Conservation (phyloP, 192 early-diverging fungal species). For the Coemansia sp. region DNA sequence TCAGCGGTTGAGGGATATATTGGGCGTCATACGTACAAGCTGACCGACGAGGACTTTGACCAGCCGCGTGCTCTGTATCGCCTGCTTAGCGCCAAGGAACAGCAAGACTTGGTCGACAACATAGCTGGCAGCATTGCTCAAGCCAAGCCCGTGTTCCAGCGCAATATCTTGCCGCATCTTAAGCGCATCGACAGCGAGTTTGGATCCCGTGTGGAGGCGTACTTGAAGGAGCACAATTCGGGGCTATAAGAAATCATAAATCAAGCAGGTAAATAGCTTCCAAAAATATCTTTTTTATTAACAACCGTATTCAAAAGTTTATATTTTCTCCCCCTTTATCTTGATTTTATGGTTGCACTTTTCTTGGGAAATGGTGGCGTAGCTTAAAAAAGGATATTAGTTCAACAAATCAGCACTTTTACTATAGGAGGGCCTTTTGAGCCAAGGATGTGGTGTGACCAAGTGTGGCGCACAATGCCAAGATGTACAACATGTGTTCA, state of each 20-base stretch:
- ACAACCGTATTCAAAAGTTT: too few relatives aligned
- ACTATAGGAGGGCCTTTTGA: background rate
- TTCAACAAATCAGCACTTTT: background rate
- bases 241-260: background rate
- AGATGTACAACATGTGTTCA: background rate
- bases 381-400: background rate
- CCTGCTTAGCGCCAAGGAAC: slow-evolving; percentile 26
- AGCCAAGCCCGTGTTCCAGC: slow-evolving; percentile 58
- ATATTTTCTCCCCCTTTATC: too few relatives aligned
- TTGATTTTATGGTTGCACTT: too few relatives aligned
- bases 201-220: slow-evolving; percentile 54
- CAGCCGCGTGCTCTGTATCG: slow-evolving; percentile 61
- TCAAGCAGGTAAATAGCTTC: background rate
- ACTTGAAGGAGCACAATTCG: background rate
- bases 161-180: slow-evolving; percentile 56
- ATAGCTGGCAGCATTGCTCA: slow-evolving; percentile 56
- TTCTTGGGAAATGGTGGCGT: too few relatives aligned
- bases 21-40: slow-evolving; percentile 52
- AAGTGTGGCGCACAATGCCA: background rate
- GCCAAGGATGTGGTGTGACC: background rate
- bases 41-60: slow-evolving; percentile 63
- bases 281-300: background rate
- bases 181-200: slow-evolving; percentile 59
- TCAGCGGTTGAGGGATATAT: slow-evolving; percentile 48
- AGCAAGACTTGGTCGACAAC: slow-evolving; percentile 59